A percentile compares a stretch with the other conserved stretches of the same genome.
These are phyloP conservation scores for Withania somnifera DNA, from an alignment of 305 asterid genomes.

Conservation along the genomic window DNA sequence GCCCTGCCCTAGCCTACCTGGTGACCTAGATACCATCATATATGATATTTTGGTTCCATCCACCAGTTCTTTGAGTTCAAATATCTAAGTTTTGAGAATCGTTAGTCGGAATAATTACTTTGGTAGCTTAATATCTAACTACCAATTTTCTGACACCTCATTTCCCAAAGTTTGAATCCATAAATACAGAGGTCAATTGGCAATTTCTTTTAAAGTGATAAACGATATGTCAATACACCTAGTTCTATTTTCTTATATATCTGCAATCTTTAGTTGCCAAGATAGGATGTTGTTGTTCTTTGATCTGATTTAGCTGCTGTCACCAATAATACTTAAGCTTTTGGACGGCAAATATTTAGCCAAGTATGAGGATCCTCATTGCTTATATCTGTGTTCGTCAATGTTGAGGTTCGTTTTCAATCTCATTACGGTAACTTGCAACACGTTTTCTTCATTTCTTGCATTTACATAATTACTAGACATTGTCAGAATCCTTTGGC, in stretches of 20 bases:
- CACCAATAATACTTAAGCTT: background rate
- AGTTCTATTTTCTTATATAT: background rate
- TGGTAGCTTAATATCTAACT: background rate
- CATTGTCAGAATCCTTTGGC: no score
- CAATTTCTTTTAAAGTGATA: background rate
- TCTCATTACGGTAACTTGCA: background rate
- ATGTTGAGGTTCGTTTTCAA: background rate
- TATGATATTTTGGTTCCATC: background rate
- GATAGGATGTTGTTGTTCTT: background rate
- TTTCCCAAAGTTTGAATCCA: background rate
- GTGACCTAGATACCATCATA: background rate
- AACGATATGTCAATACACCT: background rate
- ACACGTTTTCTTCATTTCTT: background rate
- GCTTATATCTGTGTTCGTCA: background rate
- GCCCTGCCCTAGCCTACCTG: no score
- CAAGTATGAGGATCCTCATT: background rate
- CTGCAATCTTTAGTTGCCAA: background rate
- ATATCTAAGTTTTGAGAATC: background rate
- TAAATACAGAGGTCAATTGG: background rate
- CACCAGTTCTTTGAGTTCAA: background rate
- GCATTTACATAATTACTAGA: background rate
- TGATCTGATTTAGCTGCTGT: background rate
- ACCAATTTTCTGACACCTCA: background rate
- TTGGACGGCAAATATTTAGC: background rate
- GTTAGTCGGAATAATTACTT: background rate